These are phyloP conservation scores for Beauveria australis DNA, from an alignment of 2,329 filamentous ascomycete genomes.

Conservation along the genomic window DNA sequence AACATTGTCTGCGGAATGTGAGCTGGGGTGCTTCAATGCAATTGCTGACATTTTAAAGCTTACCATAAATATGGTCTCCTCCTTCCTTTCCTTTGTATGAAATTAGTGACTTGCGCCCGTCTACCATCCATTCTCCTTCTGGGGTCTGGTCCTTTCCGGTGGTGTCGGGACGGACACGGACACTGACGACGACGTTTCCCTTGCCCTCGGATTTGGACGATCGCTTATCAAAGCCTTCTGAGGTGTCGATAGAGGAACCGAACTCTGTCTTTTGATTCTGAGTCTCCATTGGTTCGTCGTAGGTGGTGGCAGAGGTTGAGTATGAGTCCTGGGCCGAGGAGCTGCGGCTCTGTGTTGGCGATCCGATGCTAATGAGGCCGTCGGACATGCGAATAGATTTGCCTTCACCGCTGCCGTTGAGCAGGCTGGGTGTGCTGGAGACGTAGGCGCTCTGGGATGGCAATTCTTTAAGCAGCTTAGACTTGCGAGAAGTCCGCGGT, in stretches of 20 bases:
- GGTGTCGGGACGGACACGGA: conserved; percentile 81
- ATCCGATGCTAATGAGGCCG: conserved; percentile 67
- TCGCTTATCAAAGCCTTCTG: conserved; percentile 33
- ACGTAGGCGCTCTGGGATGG: conserved; percentile 38
- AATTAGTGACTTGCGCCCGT: conserved; percentile 73
- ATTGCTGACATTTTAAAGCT: conserved; percentile 19
- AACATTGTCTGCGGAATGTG: conserved; percentile 67
- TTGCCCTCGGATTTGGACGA: conserved; percentile 62
- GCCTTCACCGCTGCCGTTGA: conserved; percentile 71
- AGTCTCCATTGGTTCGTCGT: conserved; percentile 66
- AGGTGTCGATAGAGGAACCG: conserved; percentile 19
- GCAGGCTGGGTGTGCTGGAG: conserved; percentile 56
- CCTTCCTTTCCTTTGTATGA: conserved; percentile 81
- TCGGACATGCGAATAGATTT: conserved; percentile 68
- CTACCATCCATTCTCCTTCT: conserved; percentile 86
- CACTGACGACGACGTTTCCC: conserved; percentile 92
- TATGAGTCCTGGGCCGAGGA: conserved; percentile 91
- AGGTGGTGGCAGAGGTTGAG: conserved; percentile 80
- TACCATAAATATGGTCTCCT: conserved; percentile 88
- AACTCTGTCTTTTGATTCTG: conserved; percentile 23
- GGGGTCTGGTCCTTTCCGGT: conserved; percentile 51
- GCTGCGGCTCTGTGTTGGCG: conserved; percentile 79
- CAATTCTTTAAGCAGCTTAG: conserved; percentile 48
- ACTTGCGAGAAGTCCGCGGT: conserved; percentile 40
- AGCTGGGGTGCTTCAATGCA: conserved; percentile 10